phyloP scores from a whole-genome alignment of 1,284 basidiomycete species.

The Tilletia horrida region DNA sequence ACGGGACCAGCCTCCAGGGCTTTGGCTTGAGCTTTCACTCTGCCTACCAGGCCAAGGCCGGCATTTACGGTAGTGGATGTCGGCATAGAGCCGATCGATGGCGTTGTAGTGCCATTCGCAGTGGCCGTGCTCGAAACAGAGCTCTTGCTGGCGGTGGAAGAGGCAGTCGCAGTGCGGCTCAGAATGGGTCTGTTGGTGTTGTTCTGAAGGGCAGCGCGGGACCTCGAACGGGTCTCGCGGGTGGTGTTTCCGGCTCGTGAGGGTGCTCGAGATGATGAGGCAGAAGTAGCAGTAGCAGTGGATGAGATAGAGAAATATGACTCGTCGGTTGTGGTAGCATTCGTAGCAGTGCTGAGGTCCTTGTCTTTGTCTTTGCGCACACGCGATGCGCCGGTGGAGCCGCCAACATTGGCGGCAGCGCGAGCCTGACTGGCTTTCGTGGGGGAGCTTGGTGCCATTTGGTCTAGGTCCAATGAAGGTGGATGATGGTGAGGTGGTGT shows the following conservation, averaged over 20 bases:
- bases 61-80: not conserved
- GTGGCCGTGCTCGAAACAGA: not conserved
- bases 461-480: not conserved
- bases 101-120: not conserved
- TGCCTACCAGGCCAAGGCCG: constrained; percentile 1
- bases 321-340: not conserved
- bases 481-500: not conserved
- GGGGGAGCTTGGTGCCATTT: constrained; percentile 13
- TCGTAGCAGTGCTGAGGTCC: not conserved
- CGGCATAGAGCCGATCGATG: not conserved
- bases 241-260: constrained; percentile 29
- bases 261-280: constrained; percentile 39
- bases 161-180: not conserved
- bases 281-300: constrained; percentile 28
- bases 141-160: not conserved
- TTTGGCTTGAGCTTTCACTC: constrained; percentile 8
- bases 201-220: not conserved
- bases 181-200: constrained; percentile 5
- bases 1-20: not conserved
- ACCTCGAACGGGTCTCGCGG: not conserved
- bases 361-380: constrained; percentile 10
- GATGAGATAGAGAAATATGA: constrained; percentile 10
- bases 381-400: not conserved
- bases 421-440: constrained; percentile 6
- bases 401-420: not conserved